Conservation (phyloP, 768 basidiomycete genomes). For the Agrocybe praecox region DNA sequence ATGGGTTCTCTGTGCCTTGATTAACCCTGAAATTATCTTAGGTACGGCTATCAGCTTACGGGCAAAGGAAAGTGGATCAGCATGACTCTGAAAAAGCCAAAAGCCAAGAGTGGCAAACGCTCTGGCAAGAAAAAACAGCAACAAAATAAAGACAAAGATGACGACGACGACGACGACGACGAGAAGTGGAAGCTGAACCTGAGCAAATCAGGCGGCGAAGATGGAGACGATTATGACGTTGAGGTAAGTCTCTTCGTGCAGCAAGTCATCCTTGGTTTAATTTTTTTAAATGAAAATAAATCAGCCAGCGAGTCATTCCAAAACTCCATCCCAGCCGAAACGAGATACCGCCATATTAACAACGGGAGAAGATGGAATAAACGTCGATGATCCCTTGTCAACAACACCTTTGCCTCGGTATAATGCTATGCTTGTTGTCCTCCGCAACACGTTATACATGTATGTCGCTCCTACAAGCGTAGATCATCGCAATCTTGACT, state of each 20-base stretch:
- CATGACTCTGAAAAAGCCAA: constrained; percentile 75
- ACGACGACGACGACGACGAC: constrained; percentile 21
- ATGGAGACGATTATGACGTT: constrained; percentile 11
- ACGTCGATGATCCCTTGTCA: constrained; percentile 65
- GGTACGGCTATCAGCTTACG: constrained; percentile 75
- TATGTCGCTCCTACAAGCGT: constrained; percentile 33
- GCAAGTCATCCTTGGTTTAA: no score
- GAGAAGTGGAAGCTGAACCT: constrained; percentile 15
- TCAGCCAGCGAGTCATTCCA: background rate
- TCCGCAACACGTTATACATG: constrained; percentile 87
- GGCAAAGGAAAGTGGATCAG: constrained; percentile 82
- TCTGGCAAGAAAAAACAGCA: constrained; percentile 46
- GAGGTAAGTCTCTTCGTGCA: background rate
- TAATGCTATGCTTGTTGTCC: constrained; percentile 86
- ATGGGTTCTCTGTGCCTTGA: no score
- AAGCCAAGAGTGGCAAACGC: constrained; percentile 44
- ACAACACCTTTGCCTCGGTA: constrained; percentile 75
- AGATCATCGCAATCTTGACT: background rate
- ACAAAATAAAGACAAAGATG: constrained; percentile 14
- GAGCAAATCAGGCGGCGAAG: constrained; percentile 18
- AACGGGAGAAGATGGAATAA: constrained; percentile 22
- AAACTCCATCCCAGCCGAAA: background rate
- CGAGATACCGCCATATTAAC: background rate
- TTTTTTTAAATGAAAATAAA: no score
- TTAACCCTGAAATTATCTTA: constrained; percentile 23